Evolutionary conservation across 176 grass and related monocot genomes (phyloP).

Genomic region (Poa pratensis): DNA sequence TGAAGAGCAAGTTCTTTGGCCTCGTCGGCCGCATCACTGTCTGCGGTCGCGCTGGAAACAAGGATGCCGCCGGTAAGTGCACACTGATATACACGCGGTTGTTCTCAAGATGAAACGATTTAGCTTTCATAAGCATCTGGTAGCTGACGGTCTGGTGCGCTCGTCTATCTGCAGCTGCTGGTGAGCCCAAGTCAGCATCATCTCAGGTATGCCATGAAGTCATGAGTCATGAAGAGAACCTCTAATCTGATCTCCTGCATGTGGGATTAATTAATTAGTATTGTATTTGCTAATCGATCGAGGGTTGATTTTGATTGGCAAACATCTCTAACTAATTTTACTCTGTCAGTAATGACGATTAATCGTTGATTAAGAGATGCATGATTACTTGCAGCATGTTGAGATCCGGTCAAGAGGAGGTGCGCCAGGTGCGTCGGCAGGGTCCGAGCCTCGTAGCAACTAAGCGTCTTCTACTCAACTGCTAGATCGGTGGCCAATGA

Average conservation of each 20-base stretch:
- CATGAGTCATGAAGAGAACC: neutral
- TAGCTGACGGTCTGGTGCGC: neutral
- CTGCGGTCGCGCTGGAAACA: slow-evolving; percentile 38
- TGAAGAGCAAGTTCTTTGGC: slow-evolving; percentile 51
- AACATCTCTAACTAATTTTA: neutral
- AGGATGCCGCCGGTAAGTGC: slow-evolving; percentile 31
- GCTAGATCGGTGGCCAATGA: neutral
- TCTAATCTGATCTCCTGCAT: neutral
- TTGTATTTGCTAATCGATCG: neutral
- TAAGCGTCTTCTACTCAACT: neutral
- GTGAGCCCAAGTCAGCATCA: slow-evolving; percentile 22
- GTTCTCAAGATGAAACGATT: too few species aligned
- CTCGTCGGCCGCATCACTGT: slow-evolving; percentile 46
- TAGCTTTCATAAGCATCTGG: neutral
- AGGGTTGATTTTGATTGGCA: neutral
- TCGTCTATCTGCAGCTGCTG: slow-evolving; percentile 17
- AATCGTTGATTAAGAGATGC: neutral
- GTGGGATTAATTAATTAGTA: neutral
- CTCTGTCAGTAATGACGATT: neutral
- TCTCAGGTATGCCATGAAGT: slow-evolving; percentile 34
- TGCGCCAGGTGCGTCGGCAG: neutral
- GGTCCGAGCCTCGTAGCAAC: slow-evolving; percentile 6
- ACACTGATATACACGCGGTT: too few species aligned
- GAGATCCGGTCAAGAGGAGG: slow-evolving; percentile 45
- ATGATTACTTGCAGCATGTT: slow-evolving; percentile 28